phyloP scores from a whole-genome alignment of 495 filamentous ascomycete genomes.

The Neurospora sp. region DNA sequence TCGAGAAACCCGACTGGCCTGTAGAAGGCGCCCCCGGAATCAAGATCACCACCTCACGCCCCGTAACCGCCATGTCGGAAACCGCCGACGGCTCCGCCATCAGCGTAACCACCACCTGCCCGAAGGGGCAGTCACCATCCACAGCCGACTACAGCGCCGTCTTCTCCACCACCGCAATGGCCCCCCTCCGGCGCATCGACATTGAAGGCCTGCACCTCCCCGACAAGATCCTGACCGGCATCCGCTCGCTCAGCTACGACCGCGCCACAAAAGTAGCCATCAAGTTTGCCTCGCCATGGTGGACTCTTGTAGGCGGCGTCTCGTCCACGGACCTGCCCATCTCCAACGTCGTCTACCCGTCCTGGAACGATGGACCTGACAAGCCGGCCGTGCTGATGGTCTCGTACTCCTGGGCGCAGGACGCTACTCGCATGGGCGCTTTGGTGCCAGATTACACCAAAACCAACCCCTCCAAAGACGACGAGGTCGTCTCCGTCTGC shows the following conservation, averaged over 20 bases:
- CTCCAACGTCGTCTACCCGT: slow-evolving; percentile 35
- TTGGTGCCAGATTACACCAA: slow-evolving; percentile 15
- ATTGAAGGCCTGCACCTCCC: slow-evolving; percentile 9
- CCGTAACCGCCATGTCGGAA: slow-evolving; percentile 11
- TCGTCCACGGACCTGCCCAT: slow-evolving; percentile 27
- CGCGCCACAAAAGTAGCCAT: slow-evolving; percentile 24
- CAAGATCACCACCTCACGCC: slow-evolving; percentile 9
- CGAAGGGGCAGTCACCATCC: background rate
- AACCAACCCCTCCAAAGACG: slow-evolving; percentile 14
- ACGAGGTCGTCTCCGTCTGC: slow-evolving; percentile 2
- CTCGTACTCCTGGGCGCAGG: slow-evolving; percentile 35
- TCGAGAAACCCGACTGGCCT: slow-evolving; percentile 1
- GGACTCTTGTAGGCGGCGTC: slow-evolving; percentile 23
- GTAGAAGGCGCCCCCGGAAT: background rate
- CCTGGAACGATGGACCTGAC: slow-evolving; percentile 23
- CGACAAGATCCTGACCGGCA: slow-evolving; percentile 13
- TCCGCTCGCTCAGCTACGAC: slow-evolving; percentile 23
- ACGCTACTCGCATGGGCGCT: slow-evolving; percentile 28
- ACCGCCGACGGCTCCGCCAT: background rate
- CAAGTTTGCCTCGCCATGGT: slow-evolving; percentile 23
- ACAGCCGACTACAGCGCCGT: slow-evolving; percentile 16
- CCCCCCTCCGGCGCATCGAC: slow-evolving; percentile 20
- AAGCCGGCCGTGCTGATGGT: slow-evolving; percentile 28
- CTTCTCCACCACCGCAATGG: slow-evolving; percentile 21
- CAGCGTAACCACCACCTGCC: background rate